Percentiles rank a stretch among this genome's conserved stretches.
phyloP scores from a whole-genome alignment of 495 filamentous ascomycete genomes.

The Annulohypoxylon moriforme region DNA sequence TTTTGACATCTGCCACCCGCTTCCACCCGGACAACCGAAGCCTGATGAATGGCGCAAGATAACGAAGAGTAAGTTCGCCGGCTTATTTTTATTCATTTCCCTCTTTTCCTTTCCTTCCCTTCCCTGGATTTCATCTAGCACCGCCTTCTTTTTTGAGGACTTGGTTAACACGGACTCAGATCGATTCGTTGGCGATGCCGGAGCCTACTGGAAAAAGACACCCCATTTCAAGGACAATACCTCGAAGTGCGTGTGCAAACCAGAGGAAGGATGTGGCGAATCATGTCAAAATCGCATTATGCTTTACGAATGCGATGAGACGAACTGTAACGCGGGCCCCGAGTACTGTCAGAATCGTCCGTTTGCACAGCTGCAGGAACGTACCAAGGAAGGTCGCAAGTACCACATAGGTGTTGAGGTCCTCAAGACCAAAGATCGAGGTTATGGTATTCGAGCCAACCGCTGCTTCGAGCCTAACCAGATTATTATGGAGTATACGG shows the following conservation, averaged over 20 bases:
- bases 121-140: background rate
- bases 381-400: conserved; percentile 79
- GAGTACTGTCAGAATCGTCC: conserved; percentile 83
- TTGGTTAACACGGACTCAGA: conserved; percentile 62
- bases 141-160: background rate
- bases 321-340: conserved; percentile 81
- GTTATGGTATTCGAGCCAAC: conserved; percentile 91
- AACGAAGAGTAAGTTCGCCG: conserved; percentile 76
- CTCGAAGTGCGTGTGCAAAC: conserved; percentile 80
- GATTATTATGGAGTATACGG: conserved; percentile 98
- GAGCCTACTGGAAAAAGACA: conserved; percentile 83
- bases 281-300: conserved; percentile 94
- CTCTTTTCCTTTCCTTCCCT: background rate
- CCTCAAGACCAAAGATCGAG: conserved; percentile 86
- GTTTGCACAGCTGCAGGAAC: conserved; percentile 81
- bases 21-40: conserved; percentile 86
- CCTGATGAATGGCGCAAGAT: conserved; percentile 90
- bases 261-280: conserved; percentile 84
- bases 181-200: conserved; percentile 90
- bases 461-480: conserved; percentile 88
- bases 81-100: conserved; percentile 38
- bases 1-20: conserved; percentile 87
- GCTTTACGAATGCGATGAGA: conserved; percentile 95
- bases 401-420: conserved; percentile 95
- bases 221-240: conserved; percentile 77